Base-by-base conservation (phyloP, 129 eudicot genomes). In the Mikania micrantha region DNA sequence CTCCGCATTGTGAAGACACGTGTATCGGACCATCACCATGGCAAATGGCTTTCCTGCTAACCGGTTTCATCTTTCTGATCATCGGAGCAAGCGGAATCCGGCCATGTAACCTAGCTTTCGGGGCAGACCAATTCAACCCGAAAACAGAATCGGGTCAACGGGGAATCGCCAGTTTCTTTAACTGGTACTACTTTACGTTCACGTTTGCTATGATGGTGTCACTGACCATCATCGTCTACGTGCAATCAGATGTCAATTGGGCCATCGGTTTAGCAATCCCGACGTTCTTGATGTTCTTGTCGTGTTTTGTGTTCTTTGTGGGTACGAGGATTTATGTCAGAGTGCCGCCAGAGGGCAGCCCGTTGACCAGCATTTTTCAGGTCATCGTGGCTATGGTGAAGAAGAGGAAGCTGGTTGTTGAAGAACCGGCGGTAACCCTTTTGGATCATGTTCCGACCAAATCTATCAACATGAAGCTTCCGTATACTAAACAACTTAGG, bases 101-200 rank as follows among this genome's bases (percentile, higher is more conserved):
- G 27, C 87, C 87, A 59, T 82, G 87, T 71, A 82, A 82, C 72
- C 60, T 82, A 41, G 87, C 87, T 17, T 82, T 82, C n/a, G 87
- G 87, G 3, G 87, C 81, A 0, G 87, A 82, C 67, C 87, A 82
- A 32, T 82, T 82, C 58, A 78, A 82, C 36, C 87, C 87, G 4
- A 78, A 82, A 22, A 82, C 87, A 0, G 87, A 82, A 32, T 74
- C 87, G 0, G 87, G 87, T 9, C 75, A 72, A 66, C 53, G 81
- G 29, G 87, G 87, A 21, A 82, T 71, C 19, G 79, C 75, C 10
- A 82, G 87, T 70, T 82, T 82, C 77, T 82, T 82, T 66, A 82
- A 82, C 7, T 82, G 87, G 87, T 82, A 82, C 81, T 82, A 78
- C 72, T 82, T 78, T 78, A 78, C 87, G 35, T 74, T 74, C 72